These are phyloP conservation scores for Herpetospermum pedunculosum DNA, from an alignment of 306 rosid genomes.

Conservation along the genomic window DNA sequence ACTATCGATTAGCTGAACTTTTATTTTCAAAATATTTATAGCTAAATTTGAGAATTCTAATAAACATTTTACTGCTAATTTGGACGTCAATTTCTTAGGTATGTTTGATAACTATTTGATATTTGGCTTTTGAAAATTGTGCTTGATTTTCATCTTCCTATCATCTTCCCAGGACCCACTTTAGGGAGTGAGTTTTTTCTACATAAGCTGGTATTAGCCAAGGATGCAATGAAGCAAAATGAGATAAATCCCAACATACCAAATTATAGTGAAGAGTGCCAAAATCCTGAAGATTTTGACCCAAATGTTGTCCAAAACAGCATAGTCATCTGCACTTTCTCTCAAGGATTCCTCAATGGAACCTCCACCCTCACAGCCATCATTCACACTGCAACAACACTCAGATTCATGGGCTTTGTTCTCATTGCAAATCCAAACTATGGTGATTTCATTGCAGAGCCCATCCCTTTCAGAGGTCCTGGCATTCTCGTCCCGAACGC, in stretches of 20 bases:
- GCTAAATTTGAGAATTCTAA: too few species aligned
- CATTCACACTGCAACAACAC: constrained; percentile 37
- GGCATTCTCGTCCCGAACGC: constrained; percentile 56
- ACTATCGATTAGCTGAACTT: too few species aligned
- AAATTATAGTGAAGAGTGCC: constrained; percentile 63
- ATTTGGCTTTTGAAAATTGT: too few species aligned
- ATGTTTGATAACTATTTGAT: too few species aligned
- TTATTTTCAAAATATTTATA: too few species aligned
- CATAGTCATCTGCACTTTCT: constrained; percentile 61
- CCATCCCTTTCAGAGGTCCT: constrained; percentile 47
- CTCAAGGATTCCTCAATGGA: constrained; percentile 49
- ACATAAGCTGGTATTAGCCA: constrained; percentile 54
- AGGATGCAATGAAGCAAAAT: constrained; percentile 46
- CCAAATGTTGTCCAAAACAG: constrained; percentile 30
- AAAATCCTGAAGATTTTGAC: constrained; percentile 61
- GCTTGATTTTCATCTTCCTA: too few species aligned
- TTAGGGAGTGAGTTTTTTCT: constrained; percentile 32
- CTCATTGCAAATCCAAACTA: constrained; percentile 51
- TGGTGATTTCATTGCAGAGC: constrained; percentile 63
- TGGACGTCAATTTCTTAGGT: too few species aligned
- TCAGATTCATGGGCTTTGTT: constrained; percentile 41
- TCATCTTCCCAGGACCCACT: constrained; percentile 23
- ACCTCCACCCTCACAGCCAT: constrained; percentile 54
- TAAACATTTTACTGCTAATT: too few species aligned
- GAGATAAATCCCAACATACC: constrained; percentile 36